Percentiles rank a stretch among this genome's conserved stretches.
These are phyloP conservation scores for Kluyveromyces dobzhanskii DNA, from an alignment of 805 yeast genomes.

Conservation along the genomic window DNA sequence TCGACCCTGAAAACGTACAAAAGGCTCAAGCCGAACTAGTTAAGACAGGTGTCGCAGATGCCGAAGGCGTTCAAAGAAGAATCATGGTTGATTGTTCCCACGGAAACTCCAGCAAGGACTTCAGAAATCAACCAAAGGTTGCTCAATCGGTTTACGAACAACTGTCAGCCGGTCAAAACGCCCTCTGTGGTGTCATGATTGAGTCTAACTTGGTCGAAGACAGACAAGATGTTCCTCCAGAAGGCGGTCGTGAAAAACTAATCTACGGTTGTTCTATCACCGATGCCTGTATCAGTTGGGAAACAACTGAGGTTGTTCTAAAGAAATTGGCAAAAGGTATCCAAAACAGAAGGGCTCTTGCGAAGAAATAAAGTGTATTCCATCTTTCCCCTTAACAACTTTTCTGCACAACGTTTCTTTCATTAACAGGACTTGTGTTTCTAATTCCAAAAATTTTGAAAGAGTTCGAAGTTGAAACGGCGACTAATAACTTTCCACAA, in stretches of 20 bases:
- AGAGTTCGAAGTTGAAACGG: too few relatives aligned
- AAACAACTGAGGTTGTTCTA: conserved; percentile 66
- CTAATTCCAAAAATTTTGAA: too few relatives aligned
- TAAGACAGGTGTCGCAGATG: conserved; percentile 40
- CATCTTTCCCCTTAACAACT: too few relatives aligned
- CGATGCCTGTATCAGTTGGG: conserved; percentile 96
- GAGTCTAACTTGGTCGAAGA: conserved; percentile 91
- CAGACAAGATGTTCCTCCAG: conserved; percentile 80
- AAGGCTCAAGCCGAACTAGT: conserved; percentile 54
- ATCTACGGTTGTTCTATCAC: conserved; percentile 93
- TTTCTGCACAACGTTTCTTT: too few relatives aligned
- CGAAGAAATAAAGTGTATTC: conserved; percentile 12
- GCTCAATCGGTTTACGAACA: conserved; percentile 73
- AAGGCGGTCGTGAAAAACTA: conserved; percentile 65
- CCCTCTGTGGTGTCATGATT: conserved; percentile 92
- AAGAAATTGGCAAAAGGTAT: conserved; percentile 71
- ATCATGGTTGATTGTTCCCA: conserved; percentile 97
- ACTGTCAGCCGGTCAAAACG: conserved; percentile 59
- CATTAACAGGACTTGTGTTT: too few relatives aligned
- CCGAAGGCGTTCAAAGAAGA: conserved; percentile 41
- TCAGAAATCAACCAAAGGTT: conserved; percentile 88
- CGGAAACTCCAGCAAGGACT: conserved; percentile 88
- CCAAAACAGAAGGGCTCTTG: conserved; percentile 53
- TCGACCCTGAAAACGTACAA: conserved; percentile 63
- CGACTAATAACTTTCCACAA: too few relatives aligned